These are phyloP conservation scores for Populus ilicifolia DNA, from an alignment of 345 rosid genomes.

Conservation along the genomic window DNA sequence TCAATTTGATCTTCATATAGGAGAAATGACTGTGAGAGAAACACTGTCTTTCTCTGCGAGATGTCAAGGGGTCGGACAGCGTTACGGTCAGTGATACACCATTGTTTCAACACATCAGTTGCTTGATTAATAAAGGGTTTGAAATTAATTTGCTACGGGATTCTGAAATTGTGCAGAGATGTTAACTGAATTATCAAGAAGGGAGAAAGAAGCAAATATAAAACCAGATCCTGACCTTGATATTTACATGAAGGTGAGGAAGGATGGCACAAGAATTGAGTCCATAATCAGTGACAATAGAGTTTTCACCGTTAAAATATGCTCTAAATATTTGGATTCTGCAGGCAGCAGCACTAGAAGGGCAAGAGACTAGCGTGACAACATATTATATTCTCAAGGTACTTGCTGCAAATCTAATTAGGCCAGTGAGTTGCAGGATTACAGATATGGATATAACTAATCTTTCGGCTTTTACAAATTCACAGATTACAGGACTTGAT, in stretches of 20 bases:
- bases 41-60: constrained; percentile 58
- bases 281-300: not conserved
- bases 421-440: not conserved
- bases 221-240: constrained; percentile 90
- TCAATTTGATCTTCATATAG: constrained; percentile 57
- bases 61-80: constrained; percentile 64
- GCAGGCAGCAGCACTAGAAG: constrained; percentile 67
- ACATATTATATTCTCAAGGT: constrained; percentile 86
- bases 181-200: constrained; percentile 61
- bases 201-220: constrained; percentile 77
- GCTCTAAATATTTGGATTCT: not conserved
- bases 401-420: not conserved
- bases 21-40: constrained; percentile 67
- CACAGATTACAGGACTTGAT: constrained; percentile 58
- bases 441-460: not conserved
- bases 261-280: too few species aligned
- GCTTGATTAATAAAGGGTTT: not conserved
- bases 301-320: not conserved
- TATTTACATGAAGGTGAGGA: constrained; percentile 67
- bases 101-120: not conserved
- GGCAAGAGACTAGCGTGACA: constrained; percentile 56
- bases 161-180: constrained; percentile 40
- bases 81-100: constrained; percentile 36
- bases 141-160: not conserved
- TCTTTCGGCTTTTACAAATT: not conserved